Evolutionary conservation across 192 early-diverging fungal species (phyloP), one percentile per base, ranked within the genome.

Genomic region (Paraglomus occultum): DNA sequence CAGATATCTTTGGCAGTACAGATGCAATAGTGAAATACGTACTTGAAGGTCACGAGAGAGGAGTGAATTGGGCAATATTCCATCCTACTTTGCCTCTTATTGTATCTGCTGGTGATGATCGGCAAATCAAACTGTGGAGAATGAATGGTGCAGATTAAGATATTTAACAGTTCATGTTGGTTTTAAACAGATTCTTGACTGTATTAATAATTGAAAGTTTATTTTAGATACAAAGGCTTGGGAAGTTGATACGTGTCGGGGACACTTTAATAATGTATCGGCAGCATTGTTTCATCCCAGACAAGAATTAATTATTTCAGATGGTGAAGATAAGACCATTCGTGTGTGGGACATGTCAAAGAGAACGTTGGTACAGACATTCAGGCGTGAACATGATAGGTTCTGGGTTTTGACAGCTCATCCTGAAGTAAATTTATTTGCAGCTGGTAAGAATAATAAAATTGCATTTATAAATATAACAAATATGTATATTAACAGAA

Each of bases 211-310:
- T 43, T 53, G 48, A 42, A 18, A 18, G 42, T 23, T 50, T 49
- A 22, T 20, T 46, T 40, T 76, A 93, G 95, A 99, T 71, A 92
- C 92, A 46, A 90, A 92, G 76, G 97, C 97, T 15, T 99, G 97
- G 97, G 97, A 99, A 76, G 92, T 99, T n/a, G 96, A 99, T 74
- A 96, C 95, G 20, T 97, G 94, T 83, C 89, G 97, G 38, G 97
- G 96, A 8, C 97, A 99, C 79, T 98, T 94, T 81, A 98, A 95
- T 86, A 98, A 98, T 65, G 93, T 99, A 38, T 94, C 91, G 23
- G 86, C 87, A 53, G 91, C 91, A 2, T 76, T 99, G 50, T 99
- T 99, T 87, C 96, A 99, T 73, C 94, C 94, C 15, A 92, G 94
- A 58, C 93, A 92, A 69, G 97, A 99, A 59, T 81, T 99, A 47